These are phyloP conservation scores for Dipteronia sinensis DNA, from an alignment of 345 rosid genomes.

Conservation along the genomic window DNA sequence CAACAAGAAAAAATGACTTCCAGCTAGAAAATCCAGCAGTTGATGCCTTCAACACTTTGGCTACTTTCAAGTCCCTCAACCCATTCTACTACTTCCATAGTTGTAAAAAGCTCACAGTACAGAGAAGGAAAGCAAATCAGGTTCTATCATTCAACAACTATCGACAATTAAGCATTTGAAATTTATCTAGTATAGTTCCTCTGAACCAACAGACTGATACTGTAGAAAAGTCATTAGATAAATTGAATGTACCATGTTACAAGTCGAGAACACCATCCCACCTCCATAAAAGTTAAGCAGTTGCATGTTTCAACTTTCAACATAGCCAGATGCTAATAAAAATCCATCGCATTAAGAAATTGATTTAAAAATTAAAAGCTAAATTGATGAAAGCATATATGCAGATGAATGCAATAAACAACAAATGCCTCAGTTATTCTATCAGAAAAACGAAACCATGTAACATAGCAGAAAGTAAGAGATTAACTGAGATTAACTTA, in stretches of 20 bases:
- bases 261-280: not conserved
- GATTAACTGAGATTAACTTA: not conserved
- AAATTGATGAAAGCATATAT: not conserved
- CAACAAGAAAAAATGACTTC: not conserved
- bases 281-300: not conserved
- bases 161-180: not conserved
- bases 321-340: too few species aligned
- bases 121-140: constrained; percentile 1
- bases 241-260: not conserved
- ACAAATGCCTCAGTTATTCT: not conserved
- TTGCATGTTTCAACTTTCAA: too few species aligned
- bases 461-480: not conserved
- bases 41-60: not conserved
- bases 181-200: not conserved
- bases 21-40: not conserved
- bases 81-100: not conserved
- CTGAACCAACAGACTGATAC: not conserved
- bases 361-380: not conserved
- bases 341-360: too few species aligned
- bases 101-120: not conserved
- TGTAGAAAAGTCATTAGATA: not conserved
- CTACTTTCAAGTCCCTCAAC: constrained; percentile 2
- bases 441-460: not conserved
- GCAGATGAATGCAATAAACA: not conserved
- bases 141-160: not conserved